Conservation (phyloP, 176 grass and related monocot genomes). For the Rhynchospora pubera region DNA sequence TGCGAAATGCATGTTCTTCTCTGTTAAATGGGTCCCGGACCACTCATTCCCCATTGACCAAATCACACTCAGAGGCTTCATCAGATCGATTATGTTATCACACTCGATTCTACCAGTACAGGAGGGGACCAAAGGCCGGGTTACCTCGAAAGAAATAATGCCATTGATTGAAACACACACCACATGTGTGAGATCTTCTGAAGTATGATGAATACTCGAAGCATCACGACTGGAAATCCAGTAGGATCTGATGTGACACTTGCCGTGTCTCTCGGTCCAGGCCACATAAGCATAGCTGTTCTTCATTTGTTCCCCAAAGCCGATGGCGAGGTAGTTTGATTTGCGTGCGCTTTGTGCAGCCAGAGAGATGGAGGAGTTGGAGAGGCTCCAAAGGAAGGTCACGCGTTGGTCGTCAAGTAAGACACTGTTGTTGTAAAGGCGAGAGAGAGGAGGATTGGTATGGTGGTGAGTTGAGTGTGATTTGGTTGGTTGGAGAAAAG, state of each 20-base stretch:
- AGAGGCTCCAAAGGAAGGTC: conserved; percentile 63
- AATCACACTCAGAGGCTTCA: conserved; percentile 70
- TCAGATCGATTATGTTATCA: conserved; percentile 71
- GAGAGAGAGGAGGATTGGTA: not conserved
- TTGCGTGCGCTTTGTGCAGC: conserved; percentile 61
- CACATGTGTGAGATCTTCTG: conserved; percentile 61
- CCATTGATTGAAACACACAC: conserved; percentile 69
- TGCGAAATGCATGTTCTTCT: conserved; percentile 69
- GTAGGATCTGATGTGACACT: conserved; percentile 55
- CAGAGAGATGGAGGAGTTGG: conserved; percentile 56
- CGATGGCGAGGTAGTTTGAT: conserved; percentile 75
- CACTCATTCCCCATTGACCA: conserved; percentile 86
- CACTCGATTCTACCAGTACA: conserved; percentile 58
- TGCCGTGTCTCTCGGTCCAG: conserved; percentile 59
- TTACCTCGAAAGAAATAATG: conserved; percentile 79
- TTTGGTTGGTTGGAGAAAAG: not conserved
- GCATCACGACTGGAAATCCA: conserved; percentile 69
- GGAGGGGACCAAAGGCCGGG: conserved; percentile 53
- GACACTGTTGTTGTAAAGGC: conserved; percentile 50
- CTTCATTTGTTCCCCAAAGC: conserved; percentile 54
- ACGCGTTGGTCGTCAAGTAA: conserved; percentile 69
- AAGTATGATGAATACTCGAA: conserved; percentile 47
- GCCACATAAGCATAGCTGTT: conserved; percentile 69
- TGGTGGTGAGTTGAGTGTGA: conserved; percentile 11
- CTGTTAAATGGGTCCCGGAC: conserved; percentile 44